Percentiles rank a stretch among this genome's conserved stretches.
These are phyloP conservation scores for rapeseed (Brassica napus) DNA, from an alignment of 345 rosid species.

Conservation along the genomic window Da-Ae NC_063447.1:11246001-11246500, in stretches of 20 bases:
- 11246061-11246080: constrained; percentile 47
- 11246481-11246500: constrained; percentile 51
- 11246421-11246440: constrained; percentile 45
- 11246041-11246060: constrained; percentile 52
- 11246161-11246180: constrained; percentile 42
- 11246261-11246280: constrained; percentile 42
- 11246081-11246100: constrained; percentile 65
- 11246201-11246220: constrained; percentile 45
- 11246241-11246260: constrained; percentile 63
- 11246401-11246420: constrained; percentile 45
- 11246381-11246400: constrained; percentile 52
- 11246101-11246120: constrained; percentile 96
- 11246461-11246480: constrained; percentile 49
- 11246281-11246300: constrained; percentile 18
- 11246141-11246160: constrained; percentile 47
- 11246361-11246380: constrained; percentile 32
- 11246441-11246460: constrained; percentile 65
- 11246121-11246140: constrained; percentile 91
- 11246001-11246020: constrained; percentile 98
- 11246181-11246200: constrained; percentile 66
- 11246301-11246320: constrained; percentile 55
- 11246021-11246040: constrained; percentile 47
- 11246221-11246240: constrained; percentile 43
- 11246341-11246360: constrained; percentile 62
- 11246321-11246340: constrained; percentile 89